Conservation (phyloP, 371 early-diverging fungal species). For the Smittium culicis region DNA sequence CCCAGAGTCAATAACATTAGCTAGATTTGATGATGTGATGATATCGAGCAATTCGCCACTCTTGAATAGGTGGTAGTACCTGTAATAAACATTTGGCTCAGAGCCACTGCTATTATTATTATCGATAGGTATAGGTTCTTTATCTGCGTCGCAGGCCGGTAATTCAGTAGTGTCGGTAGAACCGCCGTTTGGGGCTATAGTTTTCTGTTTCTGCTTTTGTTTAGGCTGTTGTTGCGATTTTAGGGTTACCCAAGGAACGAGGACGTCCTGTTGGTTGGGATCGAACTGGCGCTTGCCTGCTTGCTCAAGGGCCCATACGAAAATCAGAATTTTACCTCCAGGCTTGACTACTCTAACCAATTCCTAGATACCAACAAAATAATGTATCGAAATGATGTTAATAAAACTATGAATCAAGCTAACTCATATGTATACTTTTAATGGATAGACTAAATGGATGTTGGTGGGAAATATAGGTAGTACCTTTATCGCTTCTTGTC, state of each 20-base stretch:
- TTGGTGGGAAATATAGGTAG: too few species aligned
- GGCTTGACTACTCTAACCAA: constrained; percentile 53
- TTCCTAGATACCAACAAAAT: constrained; percentile 42
- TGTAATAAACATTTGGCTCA: constrained; percentile 45
- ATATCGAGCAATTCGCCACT: constrained; percentile 71
- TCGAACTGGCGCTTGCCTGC: constrained; percentile 57
- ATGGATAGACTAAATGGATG: too few species aligned
- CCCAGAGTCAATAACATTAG: constrained; percentile 30
- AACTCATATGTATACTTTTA: too few species aligned
- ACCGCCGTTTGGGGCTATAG: too few species aligned
- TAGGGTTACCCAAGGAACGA: constrained; percentile 79
- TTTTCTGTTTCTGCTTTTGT: not conserved
- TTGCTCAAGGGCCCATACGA: constrained; percentile 96
- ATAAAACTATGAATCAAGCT: too few species aligned
- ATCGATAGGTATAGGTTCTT: constrained; percentile 18
- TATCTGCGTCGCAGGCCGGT: constrained; percentile 16
- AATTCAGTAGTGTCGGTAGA: constrained; percentile 16
- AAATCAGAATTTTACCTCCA: constrained; percentile 64
- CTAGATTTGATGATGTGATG: constrained; percentile 32
- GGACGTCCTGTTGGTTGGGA: constrained; percentile 67
- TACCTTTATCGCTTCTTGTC: too few species aligned
- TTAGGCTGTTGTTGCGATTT: constrained; percentile 6
- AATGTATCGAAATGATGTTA: too few species aligned
- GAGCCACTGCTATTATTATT: too few species aligned
- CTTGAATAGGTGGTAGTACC: constrained; percentile 87